Base-by-base conservation (phyloP, 192 early-diverging fungal species). In the Backusella tarrabulga region DNA sequence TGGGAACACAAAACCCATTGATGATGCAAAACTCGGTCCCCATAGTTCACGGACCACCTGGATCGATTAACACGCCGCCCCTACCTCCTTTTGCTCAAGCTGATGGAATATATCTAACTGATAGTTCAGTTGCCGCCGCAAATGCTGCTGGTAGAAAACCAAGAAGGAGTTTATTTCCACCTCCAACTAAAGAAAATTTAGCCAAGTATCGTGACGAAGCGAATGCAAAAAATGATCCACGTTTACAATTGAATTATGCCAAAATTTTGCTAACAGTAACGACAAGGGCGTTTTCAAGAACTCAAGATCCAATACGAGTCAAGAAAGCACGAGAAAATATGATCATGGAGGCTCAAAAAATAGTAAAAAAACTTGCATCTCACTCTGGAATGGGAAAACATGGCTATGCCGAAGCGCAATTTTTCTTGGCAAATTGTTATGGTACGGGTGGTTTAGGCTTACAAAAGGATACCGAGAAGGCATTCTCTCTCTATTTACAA, bases 391-490 rank as follows among this genome's bases (percentile, higher is more conserved):
- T 90, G 66, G 87, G 94, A 44, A 93, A 91, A 72, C 84, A 90
- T 34, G 90, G 93, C 9, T 93, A 92, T 56, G 88, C 97, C 5
- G 97, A 98, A 40, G 95, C 98, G 8, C 92, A 95, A 82, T 98
- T 98, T 85, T 95, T 93, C 80, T 85, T 99, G 19, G 98, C 97
- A 29, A 93, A 95, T 54, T 92, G 91, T 74, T 95, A 98, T 79
- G 96, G 95, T 66, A 93, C 92, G 69, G 97, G 96, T 46, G 86
- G 87, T 17, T 84, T 97, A 38, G 93, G 93, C 1, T 86, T 97
- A 17, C 77, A 87, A 54, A 85, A 92, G 19, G 97, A 99, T 77
- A 90, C 94, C 74, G 94, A 94, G 66, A 93, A 92, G 77, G 96
- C 98, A 23, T 99, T 99, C 75, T 82, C 88, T 52, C 87, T 96